Evolutionary conservation across 192 early-diverging fungal species (phyloP).

Genomic region (Rhizoclosmatium globosum): DNA sequence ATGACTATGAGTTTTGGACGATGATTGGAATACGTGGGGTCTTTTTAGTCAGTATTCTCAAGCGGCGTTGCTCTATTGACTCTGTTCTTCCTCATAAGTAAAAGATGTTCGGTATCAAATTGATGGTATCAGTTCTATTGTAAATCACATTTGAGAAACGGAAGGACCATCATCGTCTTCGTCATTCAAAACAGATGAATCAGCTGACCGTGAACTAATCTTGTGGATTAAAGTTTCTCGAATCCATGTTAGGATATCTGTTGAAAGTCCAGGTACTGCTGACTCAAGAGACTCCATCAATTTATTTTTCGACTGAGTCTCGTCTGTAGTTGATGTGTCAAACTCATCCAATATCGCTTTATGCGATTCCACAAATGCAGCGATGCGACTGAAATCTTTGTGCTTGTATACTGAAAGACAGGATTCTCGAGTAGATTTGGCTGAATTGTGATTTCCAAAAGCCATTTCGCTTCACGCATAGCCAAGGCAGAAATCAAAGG

Average conservation of each 20-base stretch:
- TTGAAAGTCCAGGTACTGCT: neutral
- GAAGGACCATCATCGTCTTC: too few relatives aligned
- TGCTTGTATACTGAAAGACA: neutral
- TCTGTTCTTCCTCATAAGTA: too few relatives aligned
- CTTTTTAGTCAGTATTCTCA: constrained; percentile 9
- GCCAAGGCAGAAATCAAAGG: constrained; percentile 2
- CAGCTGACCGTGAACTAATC: too few relatives aligned
- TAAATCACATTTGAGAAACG: too few relatives aligned
- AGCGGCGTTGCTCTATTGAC: neutral
- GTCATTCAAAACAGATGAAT: too few relatives aligned
- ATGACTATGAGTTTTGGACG: constrained; percentile 39
- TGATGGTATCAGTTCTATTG: too few relatives aligned
- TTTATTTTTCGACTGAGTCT: neutral
- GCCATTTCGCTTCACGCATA: neutral
- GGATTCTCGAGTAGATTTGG: neutral
- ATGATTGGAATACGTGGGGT: constrained; percentile 10
- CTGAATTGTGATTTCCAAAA: neutral
- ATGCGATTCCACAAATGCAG: neutral
- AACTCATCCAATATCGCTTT: constrained; percentile 5
- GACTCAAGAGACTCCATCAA: neutral
- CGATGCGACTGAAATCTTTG: neutral
- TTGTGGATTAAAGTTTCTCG: too few relatives aligned
- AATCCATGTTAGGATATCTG: too few relatives aligned
- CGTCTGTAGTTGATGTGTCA: neutral
- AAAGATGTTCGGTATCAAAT: too few relatives aligned